Evolutionary conservation across 768 basidiomycete species (phyloP).

Genomic region (Termitomyces bulborhizus): DNA sequence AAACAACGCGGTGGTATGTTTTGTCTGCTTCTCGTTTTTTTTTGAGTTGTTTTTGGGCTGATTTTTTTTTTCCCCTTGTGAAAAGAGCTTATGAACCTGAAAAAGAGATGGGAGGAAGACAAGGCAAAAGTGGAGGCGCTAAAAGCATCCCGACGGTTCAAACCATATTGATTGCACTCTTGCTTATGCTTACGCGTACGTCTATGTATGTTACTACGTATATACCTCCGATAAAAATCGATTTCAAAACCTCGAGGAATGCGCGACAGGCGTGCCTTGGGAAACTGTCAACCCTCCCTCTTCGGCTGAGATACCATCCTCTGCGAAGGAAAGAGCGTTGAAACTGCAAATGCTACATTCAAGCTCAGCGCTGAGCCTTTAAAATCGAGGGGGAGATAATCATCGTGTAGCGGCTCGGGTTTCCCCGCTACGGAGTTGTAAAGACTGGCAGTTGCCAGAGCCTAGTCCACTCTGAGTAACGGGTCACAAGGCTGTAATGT

Average conservation of each 20-base stretch:
- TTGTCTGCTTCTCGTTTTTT: background rate
- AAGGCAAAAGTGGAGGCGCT: constrained; percentile 78
- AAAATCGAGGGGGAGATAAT: too few relatives aligned
- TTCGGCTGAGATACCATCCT: background rate
- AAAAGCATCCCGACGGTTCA: constrained; percentile 77
- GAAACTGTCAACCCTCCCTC: background rate
- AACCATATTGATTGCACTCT: constrained; percentile 61
- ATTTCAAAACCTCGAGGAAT: too few relatives aligned
- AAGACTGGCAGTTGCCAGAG: too few relatives aligned
- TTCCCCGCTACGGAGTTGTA: too few relatives aligned
- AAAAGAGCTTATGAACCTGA: constrained; percentile 68
- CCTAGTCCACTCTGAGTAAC: too few relatives aligned
- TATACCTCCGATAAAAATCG: background rate
- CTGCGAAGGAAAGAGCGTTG: background rate
- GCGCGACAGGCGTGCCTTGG: background rate
- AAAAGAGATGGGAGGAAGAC: constrained; percentile 83
- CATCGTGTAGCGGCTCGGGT: too few relatives aligned
- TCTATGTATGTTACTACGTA: background rate
- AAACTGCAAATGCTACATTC: background rate
- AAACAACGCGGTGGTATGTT: constrained; percentile 75
- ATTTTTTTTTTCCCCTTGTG: background rate
- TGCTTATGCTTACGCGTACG: background rate
- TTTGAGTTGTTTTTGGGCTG: background rate
- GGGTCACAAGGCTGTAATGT: too few relatives aligned
- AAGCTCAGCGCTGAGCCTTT: background rate